Evolutionary conservation across 2,329 filamentous ascomycete species (phyloP).

Genomic region (Trichoderma breve): DNA sequence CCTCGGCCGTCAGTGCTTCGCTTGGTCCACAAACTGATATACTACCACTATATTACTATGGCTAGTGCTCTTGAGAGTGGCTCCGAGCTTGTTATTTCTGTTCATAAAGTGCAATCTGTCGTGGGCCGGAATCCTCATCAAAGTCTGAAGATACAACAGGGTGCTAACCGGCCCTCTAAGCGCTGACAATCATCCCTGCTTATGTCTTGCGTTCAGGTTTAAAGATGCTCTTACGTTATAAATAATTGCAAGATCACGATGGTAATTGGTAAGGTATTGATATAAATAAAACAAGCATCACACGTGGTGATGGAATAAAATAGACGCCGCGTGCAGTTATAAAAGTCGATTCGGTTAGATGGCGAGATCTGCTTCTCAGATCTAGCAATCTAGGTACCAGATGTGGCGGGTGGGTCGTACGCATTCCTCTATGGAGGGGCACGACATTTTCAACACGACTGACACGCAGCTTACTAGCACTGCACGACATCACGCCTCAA

Average conservation of each 20-base stretch:
- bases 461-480: not conserved
- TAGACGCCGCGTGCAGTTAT: not conserved
- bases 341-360: not conserved
- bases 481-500: not conserved
- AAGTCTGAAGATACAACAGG: not conserved
- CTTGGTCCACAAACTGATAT: not conserved
- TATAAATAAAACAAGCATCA: not conserved
- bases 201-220: not conserved
- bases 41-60: not conserved
- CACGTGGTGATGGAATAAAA: not conserved
- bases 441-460: not conserved
- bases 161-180: not conserved
- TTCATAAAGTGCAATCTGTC: not conserved
- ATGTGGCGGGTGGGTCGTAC: not conserved
- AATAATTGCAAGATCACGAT: not conserved
- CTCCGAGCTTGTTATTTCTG: not conserved
- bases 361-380: not conserved
- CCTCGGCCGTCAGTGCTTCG: not conserved
- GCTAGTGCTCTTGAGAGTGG: not conserved
- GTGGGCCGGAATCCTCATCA: not conserved
- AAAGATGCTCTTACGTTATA: not conserved
- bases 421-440: conserved; percentile 11
- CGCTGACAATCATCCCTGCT: not conserved
- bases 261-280: not conserved
- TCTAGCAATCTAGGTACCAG: not conserved